Percentiles rank a stretch among this genome's conserved stretches.
Conservation (phyloP, 305 asterid genomes). For the Fraxinus platypoda region DNA sequence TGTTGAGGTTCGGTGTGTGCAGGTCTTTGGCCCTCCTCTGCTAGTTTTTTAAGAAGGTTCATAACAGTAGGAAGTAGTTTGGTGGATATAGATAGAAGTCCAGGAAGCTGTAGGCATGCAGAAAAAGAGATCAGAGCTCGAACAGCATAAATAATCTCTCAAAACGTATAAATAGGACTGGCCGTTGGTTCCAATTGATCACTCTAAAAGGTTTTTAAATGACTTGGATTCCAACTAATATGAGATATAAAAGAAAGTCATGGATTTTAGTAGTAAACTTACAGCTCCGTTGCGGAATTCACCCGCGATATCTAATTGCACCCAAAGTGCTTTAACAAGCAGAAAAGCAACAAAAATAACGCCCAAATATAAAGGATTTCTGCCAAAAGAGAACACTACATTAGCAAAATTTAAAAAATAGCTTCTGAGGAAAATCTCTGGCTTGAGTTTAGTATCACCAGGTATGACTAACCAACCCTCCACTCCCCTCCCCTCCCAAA, state of each 20-base stretch:
- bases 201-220: neutral
- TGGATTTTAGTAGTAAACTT: slow-evolving; percentile 33
- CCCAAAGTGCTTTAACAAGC: slow-evolving; percentile 91
- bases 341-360: slow-evolving; percentile 74
- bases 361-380: slow-evolving; percentile 86
- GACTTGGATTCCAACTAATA: neutral
- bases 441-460: slow-evolving; percentile 14
- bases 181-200: neutral
- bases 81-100: slow-evolving; percentile 78
- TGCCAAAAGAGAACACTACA: slow-evolving; percentile 40
- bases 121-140: neutral
- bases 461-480: neutral
- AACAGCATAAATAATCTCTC: neutral
- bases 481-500: neutral
- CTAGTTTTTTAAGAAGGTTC: slow-evolving; percentile 83
- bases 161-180: neutral
- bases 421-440: slow-evolving; percentile 10
- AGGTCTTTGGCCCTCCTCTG: slow-evolving; percentile 81
- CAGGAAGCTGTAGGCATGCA: slow-evolving; percentile 67
- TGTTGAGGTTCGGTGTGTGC: slow-evolving; percentile 49
- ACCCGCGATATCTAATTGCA: slow-evolving; percentile 82
- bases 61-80: slow-evolving; percentile 90
- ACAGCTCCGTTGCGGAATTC: slow-evolving; percentile 94
- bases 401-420: slow-evolving; percentile 1
- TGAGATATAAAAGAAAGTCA: neutral